These are phyloP conservation scores for Camellia sinensis DNA, from an alignment of 148 eudicot genomes.

Conservation along the genomic window DNA sequence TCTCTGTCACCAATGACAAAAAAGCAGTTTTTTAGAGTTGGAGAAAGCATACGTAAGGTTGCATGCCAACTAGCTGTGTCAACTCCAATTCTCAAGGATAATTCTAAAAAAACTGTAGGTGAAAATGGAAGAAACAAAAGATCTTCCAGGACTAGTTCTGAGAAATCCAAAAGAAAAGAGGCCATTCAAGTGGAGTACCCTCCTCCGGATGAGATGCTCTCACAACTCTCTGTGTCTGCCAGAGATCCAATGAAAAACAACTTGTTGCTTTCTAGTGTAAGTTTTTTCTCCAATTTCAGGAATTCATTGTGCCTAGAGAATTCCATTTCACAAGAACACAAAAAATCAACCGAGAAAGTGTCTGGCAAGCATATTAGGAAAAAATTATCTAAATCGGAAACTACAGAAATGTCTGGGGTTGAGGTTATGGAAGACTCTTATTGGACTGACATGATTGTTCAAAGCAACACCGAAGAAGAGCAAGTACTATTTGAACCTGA, in stretches of 20 bases:
- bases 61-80: constrained; percentile 35
- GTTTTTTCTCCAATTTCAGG: constrained; percentile 48
- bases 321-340: constrained; percentile 18
- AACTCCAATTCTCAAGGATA: constrained; percentile 25
- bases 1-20: constrained; percentile 10
- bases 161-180: constrained; percentile 26
- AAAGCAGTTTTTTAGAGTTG: constrained; percentile 34
- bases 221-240: constrained; percentile 45
- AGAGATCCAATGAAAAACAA: constrained; percentile 38
- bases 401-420: constrained; percentile 18
- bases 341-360: constrained; percentile 14
- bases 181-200: constrained; percentile 25
- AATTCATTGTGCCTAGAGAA: constrained; percentile 43
- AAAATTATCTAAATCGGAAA: constrained; percentile 15
- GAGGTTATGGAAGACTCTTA: constrained; percentile 40
- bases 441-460: constrained; percentile 37
- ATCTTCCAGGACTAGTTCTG: constrained; percentile 10
- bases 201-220: constrained; percentile 45
- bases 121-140: constrained; percentile 11
- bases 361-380: constrained; percentile 18
- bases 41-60: constrained; percentile 47
- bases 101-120: constrained; percentile 1
- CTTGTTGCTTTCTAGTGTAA: constrained; percentile 29
- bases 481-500: constrained; percentile 26
- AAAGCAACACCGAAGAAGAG: constrained; percentile 27